Percentiles rank a stretch among this genome's conserved stretches.
phyloP scores from a whole-genome alignment of 306 rosid genomes.

The Lupinus albus region DNA sequence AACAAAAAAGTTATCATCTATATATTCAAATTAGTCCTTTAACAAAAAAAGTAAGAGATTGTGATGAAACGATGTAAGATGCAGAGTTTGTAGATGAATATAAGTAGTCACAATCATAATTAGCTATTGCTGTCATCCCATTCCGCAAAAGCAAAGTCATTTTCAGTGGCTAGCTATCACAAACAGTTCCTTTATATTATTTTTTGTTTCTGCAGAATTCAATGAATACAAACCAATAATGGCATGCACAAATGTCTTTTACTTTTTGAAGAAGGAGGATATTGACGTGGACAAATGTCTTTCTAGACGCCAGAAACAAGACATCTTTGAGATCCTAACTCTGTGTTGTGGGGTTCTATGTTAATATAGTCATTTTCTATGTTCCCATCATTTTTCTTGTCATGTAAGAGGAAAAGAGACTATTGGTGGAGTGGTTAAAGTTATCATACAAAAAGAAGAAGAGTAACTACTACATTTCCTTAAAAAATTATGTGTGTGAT shows the following conservation, averaged over 20 bases:
- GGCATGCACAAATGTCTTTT: slow-evolving; percentile 42
- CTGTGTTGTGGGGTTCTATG: background rate
- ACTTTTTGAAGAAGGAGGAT: too few species aligned
- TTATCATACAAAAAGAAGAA: too few species aligned
- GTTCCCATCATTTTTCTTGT: too few species aligned
- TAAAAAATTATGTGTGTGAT: too few species aligned
- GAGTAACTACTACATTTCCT: too few species aligned
- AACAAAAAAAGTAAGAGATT: background rate
- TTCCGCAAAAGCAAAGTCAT: slow-evolving; percentile 29
- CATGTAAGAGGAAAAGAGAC: too few species aligned
- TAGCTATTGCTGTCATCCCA: slow-evolving; percentile 37
- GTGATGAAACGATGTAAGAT: slow-evolving; percentile 32
- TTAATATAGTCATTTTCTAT: too few species aligned
- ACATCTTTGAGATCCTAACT: slow-evolving; percentile 51
- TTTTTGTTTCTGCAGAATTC: slow-evolving; percentile 27
- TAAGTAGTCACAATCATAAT: slow-evolving; percentile 28
- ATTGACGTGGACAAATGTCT: too few species aligned
- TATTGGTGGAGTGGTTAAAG: too few species aligned
- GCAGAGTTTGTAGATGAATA: slow-evolving; percentile 19
- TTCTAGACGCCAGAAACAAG: slow-evolving; percentile 46
- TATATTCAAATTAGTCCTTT: slow-evolving; percentile 12
- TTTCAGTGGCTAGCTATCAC: slow-evolving; percentile 34
- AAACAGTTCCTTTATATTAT: slow-evolving; percentile 1
- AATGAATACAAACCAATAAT: slow-evolving; percentile 41
- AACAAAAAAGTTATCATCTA: slow-evolving; percentile 8